Base-by-base conservation (phyloP, 768 basidiomycete genomes). In the Hortiboletus flavorubellus region DNA sequence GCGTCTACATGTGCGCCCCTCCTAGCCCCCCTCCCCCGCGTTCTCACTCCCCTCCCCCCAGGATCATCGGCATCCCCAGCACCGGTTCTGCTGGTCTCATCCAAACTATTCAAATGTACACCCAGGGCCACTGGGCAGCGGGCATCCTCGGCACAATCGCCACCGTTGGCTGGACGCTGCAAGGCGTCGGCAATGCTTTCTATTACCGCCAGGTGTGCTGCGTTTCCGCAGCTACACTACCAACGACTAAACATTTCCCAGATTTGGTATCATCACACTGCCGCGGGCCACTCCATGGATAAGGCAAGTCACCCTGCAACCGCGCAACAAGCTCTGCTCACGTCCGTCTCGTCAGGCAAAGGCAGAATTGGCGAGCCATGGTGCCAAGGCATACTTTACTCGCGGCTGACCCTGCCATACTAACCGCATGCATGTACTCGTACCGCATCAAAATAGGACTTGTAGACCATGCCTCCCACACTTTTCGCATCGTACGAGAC, bases 81-180 rank as follows among this genome's bases (percentile, higher is more conserved):
- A 96, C 96, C 43, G 97, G 97, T 35, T 92, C 93, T 44, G 95
- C 93, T 29, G 96, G 97, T 15, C 79, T 99, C 49, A 94, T 98
- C 66, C 91, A 94, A 72, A 95, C 88, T 44, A 91, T 98, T 61
- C 79, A 85, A 56, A 83, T 89, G 78, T 96, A 86, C 68, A 77
- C 80, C 3, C 74, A 78, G 43, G 83, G 84, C 44, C 80, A 84
- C 50, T 84, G 91, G 76, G 85, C 82, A 33, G 88, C 94, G 18
- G 97, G 84, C 51, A 78, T 96, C 51, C 78, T 98, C 51, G 86
- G 92, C 45, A 77, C 85, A 15, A 72, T 98, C 43, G 81, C 95
- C 10, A 91, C 91, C 10, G 79, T 85, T 29, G 94, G 93, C 37
- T 99, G 96, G 96, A 78, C 79, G 5, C 53, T 95, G 26, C 93